Percentiles rank a stretch among this genome's conserved stretches.
Evolutionary conservation across 768 basidiomycete species (phyloP).

Genomic region (Phanerochaete carnosa): DNA sequence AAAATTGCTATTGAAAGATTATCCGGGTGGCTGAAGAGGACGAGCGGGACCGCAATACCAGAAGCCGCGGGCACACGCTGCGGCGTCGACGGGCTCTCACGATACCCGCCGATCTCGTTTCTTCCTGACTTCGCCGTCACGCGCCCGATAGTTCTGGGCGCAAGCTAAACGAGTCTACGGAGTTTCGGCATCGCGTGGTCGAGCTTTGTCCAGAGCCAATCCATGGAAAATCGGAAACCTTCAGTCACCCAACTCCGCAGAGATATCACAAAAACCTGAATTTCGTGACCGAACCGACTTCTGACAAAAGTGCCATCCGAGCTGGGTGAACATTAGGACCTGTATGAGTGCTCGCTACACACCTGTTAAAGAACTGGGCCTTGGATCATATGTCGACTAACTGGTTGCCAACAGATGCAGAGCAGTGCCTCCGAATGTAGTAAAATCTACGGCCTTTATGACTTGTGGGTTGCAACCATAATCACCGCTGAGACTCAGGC

Average conservation of each 20-base stretch:
- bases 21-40: not conserved
- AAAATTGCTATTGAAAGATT: not conserved
- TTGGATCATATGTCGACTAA: too few relatives aligned
- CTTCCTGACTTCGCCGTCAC: not conserved
- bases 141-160: too few relatives aligned
- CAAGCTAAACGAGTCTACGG: too few relatives aligned
- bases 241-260: too few relatives aligned
- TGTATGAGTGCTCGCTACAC: too few relatives aligned
- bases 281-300: too few relatives aligned
- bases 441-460: not conserved
- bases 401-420: not conserved
- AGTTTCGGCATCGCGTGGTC: too few relatives aligned
- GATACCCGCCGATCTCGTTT: not conserved
- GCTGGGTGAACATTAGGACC: not conserved
- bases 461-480: not conserved
- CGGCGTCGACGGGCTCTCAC: not conserved
- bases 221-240: too few relatives aligned
- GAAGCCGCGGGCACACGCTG: not conserved
- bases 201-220: too few relatives aligned
- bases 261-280: too few relatives aligned
- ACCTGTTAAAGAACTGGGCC: too few relatives aligned
- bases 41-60: not conserved
- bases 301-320: not conserved
- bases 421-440: not conserved
- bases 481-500: not conserved